Base-by-base conservation (phyloP, 352 stramenopile genomes). In the Phytopythium ostracodes region DNA sequence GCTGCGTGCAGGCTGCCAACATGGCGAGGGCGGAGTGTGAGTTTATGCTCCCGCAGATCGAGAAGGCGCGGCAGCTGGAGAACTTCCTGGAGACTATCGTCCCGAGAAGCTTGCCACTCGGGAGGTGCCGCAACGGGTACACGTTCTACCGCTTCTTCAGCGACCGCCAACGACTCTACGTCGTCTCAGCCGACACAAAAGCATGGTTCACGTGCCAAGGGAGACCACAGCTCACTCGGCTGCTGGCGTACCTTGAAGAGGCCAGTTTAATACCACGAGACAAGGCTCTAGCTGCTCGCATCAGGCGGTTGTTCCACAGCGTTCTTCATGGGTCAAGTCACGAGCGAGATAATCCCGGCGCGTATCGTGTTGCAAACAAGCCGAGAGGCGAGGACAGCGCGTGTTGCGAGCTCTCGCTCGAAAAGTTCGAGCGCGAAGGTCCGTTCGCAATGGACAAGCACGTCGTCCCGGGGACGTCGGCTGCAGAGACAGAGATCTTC, bases 131-230 rank as follows among this genome's bases (percentile, higher is more conserved):
- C 1, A 52, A 71, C 15, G 73, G 68, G 2, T 89, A 81, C 44
- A 59, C 57, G 6, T 92, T 88, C 54, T 91, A 88, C 49, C 79
- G 75, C 6, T 93, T 93, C 51, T 80, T 71, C 38, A 75, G 80
- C 40, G 84, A 92, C 63, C 64, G 66, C 8, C 56, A 73, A 4
- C 71, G 72, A 22, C 59, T 95, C 14, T 95, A 84, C 38, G 56
- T 87, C 20, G 55, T 76, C 51, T 86, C 79, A 20, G 43, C 71
- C 5, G 68, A 76, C 1, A 71, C 74, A 10, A 76, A 84, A 22
- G 11, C 54, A 43, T 93, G 84, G 84, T 68, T 68, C 4, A 56
- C 77, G 8, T 79, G 67, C 43, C 58, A 68, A 11, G 66, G 60
- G 2, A 66, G 35, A 33, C 43, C 65, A 6, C 66, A 73, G 12